phyloP scores from a whole-genome alignment of 257 asterid genomes.

The Nicotiana otophora region DNA sequence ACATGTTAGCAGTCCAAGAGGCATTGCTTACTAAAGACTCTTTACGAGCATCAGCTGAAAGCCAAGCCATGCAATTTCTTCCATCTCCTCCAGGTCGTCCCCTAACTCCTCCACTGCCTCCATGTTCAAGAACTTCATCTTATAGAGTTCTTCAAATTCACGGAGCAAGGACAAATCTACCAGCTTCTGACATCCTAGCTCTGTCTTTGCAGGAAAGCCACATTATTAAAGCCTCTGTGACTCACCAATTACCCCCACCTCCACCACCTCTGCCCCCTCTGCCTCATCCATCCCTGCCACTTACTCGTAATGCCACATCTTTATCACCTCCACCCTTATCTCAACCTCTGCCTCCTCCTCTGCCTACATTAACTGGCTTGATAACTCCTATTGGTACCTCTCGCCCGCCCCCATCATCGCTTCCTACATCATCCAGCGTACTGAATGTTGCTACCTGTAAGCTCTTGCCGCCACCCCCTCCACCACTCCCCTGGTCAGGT shows the following conservation, averaged over 20 bases:
- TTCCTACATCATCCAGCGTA: slow-evolving; percentile 22
- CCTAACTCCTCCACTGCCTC: neutral
- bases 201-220: neutral
- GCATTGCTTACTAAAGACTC: slow-evolving; percentile 18
- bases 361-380: neutral
- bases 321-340: neutral
- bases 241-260: slow-evolving; percentile 23
- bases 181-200: neutral
- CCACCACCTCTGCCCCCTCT: neutral
- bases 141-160: slow-evolving; percentile 3
- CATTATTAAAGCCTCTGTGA: neutral
- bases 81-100: slow-evolving; percentile 9
- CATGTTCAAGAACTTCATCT: slow-evolving; percentile 10
- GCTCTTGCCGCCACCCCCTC: slow-evolving; percentile 36
- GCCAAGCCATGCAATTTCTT: neutral
- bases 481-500: slow-evolving; percentile 19
- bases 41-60: slow-evolving; percentile 16
- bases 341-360: neutral
- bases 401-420: slow-evolving; percentile 20
- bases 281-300: neutral
- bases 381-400: neutral
- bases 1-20: slow-evolving; percentile 31
- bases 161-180: neutral
- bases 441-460: slow-evolving; percentile 19
- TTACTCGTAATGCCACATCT: neutral